These are phyloP conservation scores for Solanum medicagineum DNA, from an alignment of 257 asterid species.

Conservation along the genomic window DNA sequence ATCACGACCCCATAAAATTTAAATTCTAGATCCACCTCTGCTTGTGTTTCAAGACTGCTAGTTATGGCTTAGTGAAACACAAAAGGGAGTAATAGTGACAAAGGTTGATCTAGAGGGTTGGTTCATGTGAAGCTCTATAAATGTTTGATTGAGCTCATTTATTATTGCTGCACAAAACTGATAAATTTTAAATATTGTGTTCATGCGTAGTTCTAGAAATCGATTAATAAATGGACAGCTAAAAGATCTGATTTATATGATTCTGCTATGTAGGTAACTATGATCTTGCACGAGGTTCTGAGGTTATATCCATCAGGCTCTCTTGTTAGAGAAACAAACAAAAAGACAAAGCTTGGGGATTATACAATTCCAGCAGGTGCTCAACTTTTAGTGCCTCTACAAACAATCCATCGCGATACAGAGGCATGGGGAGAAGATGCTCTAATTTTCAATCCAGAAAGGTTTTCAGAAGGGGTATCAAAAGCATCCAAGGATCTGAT, in stretches of 20 bases:
- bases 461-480: neutral
- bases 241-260: neutral
- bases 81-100: neutral
- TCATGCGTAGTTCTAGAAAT: neutral
- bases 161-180: neutral
- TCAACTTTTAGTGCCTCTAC: neutral
- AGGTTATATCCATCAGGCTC: slow-evolving; percentile 3
- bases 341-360: neutral
- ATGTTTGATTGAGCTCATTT: neutral
- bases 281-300: slow-evolving; percentile 3
- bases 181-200: neutral
- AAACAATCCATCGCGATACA: neutral
- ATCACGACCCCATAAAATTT: neutral
- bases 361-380: neutral
- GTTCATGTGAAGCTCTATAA: neutral
- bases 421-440: slow-evolving; percentile 8
- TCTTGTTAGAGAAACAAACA: neutral
- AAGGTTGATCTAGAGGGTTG: neutral
- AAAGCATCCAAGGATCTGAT: neutral
- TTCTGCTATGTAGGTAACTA: neutral
- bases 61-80: neutral
- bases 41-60: neutral
- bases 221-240: neutral
- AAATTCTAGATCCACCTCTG: neutral
- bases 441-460: neutral